These are phyloP conservation scores for Pharnaceum exiguum DNA, from an alignment of 148 eudicot genomes.

Conservation along the genomic window DNA sequence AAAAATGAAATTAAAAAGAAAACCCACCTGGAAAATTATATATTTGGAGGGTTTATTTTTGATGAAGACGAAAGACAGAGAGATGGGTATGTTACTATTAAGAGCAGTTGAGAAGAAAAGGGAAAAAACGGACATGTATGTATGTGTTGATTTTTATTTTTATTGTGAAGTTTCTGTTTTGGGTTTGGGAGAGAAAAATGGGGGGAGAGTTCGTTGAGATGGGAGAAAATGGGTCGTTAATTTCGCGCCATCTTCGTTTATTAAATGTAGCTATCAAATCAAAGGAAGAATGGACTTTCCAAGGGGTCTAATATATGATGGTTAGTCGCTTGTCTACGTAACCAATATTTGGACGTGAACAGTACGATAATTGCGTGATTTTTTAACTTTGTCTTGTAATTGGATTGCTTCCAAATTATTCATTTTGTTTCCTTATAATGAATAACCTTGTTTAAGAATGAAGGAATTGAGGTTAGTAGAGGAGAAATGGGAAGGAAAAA, in stretches of 20 bases:
- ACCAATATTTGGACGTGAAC: no score
- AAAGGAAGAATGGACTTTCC: conserved; percentile 1
- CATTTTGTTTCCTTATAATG: no score
- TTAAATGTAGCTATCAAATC: neutral
- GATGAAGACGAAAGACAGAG: neutral
- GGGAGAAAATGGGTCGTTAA: conserved; percentile 34
- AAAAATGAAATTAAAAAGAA: neutral
- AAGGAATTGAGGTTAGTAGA: no score
- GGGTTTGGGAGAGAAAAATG: conserved; percentile 5
- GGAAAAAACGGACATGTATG: conserved; percentile 6
- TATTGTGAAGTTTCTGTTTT: conserved; percentile 12
- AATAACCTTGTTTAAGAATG: no score
- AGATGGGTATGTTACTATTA: no score
- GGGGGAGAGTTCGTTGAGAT: conserved; percentile 29
- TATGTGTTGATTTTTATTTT: no score
- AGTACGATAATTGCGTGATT: no score
- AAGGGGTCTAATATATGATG: no score
- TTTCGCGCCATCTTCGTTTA: conserved; percentile 38
- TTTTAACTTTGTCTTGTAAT: no score
- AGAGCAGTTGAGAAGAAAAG: neutral
- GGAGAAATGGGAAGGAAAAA: no score
- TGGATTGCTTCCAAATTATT: no score
- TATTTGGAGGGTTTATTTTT: neutral
- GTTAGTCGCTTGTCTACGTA: no score
- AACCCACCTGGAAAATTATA: conserved; percentile 15